A percentile compares a stretch with the other conserved stretches of the same genome.
Conservation (phyloP, 1,284 basidiomycete genomes). For the Heliocybe sulcata region DNA sequence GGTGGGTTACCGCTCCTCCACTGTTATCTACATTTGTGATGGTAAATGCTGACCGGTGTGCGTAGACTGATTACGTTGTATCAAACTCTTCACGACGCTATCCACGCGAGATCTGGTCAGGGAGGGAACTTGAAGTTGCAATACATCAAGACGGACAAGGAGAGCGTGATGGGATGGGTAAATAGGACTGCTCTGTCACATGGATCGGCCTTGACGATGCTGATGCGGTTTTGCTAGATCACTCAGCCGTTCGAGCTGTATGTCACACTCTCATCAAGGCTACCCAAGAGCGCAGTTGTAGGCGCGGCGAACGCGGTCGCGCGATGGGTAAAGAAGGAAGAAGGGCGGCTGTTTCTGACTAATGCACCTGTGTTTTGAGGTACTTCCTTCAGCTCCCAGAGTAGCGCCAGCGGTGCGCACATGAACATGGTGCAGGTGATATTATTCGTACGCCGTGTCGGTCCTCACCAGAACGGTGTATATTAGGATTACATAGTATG, state of each 20-base stretch:
- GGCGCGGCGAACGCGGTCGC: conserved; percentile 84
- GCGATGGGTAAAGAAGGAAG: conserved; percentile 87
- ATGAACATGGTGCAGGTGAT: no score
- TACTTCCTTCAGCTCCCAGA: neutral
- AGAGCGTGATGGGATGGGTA: conserved; percentile 89
- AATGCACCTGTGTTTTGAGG: conserved; percentile 82
- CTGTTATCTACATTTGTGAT: neutral
- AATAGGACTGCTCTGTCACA: conserved; percentile 17
- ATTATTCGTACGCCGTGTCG: no score
- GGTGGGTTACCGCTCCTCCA: conserved; percentile 29
- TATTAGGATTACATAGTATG: neutral
- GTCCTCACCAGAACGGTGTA: no score
- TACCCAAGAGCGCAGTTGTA: conserved; percentile 84
- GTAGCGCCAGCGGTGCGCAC: neutral
- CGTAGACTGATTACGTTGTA: conserved; percentile 75
- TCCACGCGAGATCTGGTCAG: conserved; percentile 82
- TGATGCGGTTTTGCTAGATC: conserved; percentile 43
- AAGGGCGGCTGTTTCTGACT: conserved; percentile 72
- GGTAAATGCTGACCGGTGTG: neutral
- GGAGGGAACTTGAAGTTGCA: conserved; percentile 73
- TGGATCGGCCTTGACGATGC: neutral
- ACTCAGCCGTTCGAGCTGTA: conserved; percentile 93
- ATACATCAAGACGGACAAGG: conserved; percentile 77
- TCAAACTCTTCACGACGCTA: conserved; percentile 75
- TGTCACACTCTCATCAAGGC: conserved; percentile 69